These are phyloP conservation scores for Pinus taeda DNA, from an alignment of 75 land plant species.

Conservation along the genomic window DNA sequence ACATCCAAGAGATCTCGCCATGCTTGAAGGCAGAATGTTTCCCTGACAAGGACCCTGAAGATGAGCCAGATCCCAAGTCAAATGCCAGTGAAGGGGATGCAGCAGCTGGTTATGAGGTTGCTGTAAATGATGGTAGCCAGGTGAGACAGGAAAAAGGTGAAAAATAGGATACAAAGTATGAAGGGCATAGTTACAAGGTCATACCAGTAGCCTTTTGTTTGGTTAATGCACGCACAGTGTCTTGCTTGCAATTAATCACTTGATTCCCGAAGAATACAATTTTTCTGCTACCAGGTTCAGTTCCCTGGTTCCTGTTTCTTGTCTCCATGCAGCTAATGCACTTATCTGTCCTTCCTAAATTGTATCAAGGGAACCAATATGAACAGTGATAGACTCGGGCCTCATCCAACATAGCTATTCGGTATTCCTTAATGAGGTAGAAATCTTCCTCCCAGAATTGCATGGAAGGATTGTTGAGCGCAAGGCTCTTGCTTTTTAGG, in stretches of 20 bases:
- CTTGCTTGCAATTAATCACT: neutral
- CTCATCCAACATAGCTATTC: neutral
- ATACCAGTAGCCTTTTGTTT: neutral
- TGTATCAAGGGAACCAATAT: neutral
- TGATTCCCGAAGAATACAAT: neutral
- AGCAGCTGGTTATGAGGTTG: neutral
- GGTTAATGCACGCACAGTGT: neutral
- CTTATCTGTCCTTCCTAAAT: neutral
- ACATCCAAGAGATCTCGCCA: conserved; percentile 40
- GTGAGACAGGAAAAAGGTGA: neutral
- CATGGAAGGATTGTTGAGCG: neutral
- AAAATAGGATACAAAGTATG: neutral
- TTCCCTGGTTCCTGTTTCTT: neutral
- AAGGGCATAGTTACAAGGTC: neutral
- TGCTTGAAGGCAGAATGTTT: conserved; percentile 28
- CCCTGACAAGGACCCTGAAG: conserved; percentile 12
- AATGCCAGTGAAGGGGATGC: neutral
- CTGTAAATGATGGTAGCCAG: neutral
- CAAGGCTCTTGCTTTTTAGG: no score
- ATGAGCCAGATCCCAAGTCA: conserved; percentile 1
- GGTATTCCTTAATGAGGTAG: neutral
- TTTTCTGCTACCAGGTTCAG: conserved; percentile 1
- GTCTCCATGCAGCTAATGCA: neutral
- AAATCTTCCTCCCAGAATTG: neutral
- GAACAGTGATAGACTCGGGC: neutral